phyloP scores from a whole-genome alignment of 2,329 filamentous ascomycete species.

The Claviceps quebecensis region DNA sequence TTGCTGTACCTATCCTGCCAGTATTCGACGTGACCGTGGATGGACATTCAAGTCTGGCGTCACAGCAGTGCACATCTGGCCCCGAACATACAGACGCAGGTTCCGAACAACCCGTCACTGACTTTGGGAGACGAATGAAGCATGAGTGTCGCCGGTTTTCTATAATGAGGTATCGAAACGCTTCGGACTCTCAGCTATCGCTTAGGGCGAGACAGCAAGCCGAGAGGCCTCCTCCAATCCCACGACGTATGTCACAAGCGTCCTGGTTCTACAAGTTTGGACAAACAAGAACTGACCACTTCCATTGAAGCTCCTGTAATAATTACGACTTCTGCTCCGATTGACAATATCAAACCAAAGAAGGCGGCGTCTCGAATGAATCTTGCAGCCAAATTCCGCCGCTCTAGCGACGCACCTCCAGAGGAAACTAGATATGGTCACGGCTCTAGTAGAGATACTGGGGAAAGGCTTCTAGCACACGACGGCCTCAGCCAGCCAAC shows the following conservation, averaged over 20 bases:
- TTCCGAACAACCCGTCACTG: slow-evolving; percentile 8
- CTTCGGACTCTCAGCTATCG: slow-evolving; percentile 81
- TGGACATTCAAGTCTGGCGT: slow-evolving; percentile 7
- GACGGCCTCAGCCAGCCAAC: slow-evolving; percentile 18
- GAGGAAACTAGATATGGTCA: slow-evolving; percentile 10
- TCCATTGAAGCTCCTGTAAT: slow-evolving; percentile 49
- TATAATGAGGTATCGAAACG: slow-evolving; percentile 76
- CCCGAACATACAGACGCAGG: slow-evolving; percentile 17
- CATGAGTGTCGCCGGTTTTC: slow-evolving; percentile 47
- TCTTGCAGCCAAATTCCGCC: slow-evolving; percentile 37
- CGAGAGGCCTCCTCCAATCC: slow-evolving; percentile 42
- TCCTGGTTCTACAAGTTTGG: neutral
- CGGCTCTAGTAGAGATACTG: neutral
- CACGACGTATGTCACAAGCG: slow-evolving; percentile 33
- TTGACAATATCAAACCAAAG: slow-evolving; percentile 38
- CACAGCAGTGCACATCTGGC: slow-evolving; percentile 12
- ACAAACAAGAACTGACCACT: neutral
- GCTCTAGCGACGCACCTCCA: slow-evolving; percentile 33
- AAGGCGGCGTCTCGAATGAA: slow-evolving; percentile 44
- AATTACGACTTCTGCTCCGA: slow-evolving; percentile 82
- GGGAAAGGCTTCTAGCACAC: slow-evolving; percentile 5
- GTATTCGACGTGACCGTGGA: slow-evolving; percentile 5
- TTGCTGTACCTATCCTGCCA: slow-evolving; percentile 6
- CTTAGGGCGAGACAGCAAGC: slow-evolving; percentile 57
- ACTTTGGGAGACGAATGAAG: slow-evolving; percentile 19